These are phyloP conservation scores for Yamadazyma blattariae DNA, from an alignment of 1,139 yeast genomes.

Conservation along the genomic window DNA sequence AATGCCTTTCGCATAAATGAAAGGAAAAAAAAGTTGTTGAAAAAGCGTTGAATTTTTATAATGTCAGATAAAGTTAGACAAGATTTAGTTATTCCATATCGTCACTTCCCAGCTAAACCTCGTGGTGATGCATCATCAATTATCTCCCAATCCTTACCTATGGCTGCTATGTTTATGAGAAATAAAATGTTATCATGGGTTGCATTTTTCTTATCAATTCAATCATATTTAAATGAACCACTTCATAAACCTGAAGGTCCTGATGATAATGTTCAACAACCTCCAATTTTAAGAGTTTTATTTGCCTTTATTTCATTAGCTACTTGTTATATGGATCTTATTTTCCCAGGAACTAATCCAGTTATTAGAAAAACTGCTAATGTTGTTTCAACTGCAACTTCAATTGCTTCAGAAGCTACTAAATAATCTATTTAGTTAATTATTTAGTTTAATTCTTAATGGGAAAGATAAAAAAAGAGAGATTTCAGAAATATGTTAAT, in stretches of 20 bases:
- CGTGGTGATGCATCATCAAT: conserved; percentile 43
- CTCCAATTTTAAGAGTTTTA: conserved; percentile 43
- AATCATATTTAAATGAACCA: conserved; percentile 50
- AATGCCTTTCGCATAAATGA: too few relatives aligned
- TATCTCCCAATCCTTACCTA: conserved; percentile 60
- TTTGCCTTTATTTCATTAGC: conserved; percentile 45
- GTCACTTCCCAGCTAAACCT: conserved; percentile 49
- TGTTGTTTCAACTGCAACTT: conserved; percentile 18
- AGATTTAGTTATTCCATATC: conserved; percentile 43
- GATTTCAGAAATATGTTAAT: too few relatives aligned
- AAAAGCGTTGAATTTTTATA: background rate
- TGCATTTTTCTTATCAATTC: conserved; percentile 50
- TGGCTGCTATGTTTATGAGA: conserved; percentile 63
- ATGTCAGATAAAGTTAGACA: conserved; percentile 28
- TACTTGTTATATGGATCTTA: conserved; percentile 53
- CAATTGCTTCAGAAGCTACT: conserved; percentile 19
- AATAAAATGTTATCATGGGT: conserved; percentile 59
- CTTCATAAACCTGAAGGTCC: conserved; percentile 26
- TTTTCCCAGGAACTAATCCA: conserved; percentile 38
- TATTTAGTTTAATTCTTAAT: too few relatives aligned
- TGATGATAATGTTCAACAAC: conserved; percentile 25
- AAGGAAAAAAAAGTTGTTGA: conserved; percentile 4
- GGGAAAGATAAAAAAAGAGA: too few relatives aligned
- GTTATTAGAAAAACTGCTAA: conserved; percentile 21
- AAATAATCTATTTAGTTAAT: conserved; percentile 2